Evolutionary conservation across 495 filamentous ascomycete species (phyloP).

Genomic region (Polyplosphaeria fusca): DNA sequence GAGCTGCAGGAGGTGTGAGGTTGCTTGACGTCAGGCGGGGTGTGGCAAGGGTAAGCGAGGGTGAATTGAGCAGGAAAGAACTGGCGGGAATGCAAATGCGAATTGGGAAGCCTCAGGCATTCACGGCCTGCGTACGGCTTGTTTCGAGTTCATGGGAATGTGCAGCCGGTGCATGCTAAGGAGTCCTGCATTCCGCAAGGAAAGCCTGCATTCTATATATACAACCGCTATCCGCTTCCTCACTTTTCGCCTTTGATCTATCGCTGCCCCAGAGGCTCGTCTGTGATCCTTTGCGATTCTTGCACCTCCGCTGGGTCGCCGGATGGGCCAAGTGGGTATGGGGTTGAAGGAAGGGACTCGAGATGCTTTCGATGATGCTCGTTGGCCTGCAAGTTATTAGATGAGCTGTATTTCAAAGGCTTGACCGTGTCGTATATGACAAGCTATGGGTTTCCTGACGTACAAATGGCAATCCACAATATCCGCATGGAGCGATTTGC

Average conservation of each 20-base stretch:
- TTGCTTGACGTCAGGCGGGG: conserved; percentile 32
- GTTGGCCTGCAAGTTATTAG: conserved; percentile 64
- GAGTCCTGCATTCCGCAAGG: neutral
- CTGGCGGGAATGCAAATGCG: neutral
- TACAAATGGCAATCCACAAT: conserved; percentile 95
- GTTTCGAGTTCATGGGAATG: neutral
- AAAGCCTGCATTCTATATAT: conserved; percentile 22
- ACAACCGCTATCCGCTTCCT: neutral
- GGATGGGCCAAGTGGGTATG: conserved; percentile 64
- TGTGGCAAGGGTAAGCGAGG: conserved; percentile 26
- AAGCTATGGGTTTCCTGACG: too few relatives aligned
- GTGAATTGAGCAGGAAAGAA: neutral
- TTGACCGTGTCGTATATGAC: too few relatives aligned
- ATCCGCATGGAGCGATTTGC: conserved; percentile 82
- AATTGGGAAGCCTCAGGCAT: neutral
- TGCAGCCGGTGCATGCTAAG: neutral
- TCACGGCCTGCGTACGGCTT: neutral
- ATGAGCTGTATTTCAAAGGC: too few relatives aligned
- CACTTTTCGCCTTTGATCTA: conserved; percentile 20
- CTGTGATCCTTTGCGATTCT: conserved; percentile 39
- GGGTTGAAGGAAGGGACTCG: conserved; percentile 71
- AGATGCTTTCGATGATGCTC: conserved; percentile 80
- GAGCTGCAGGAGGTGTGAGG: neutral
- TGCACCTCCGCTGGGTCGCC: conserved; percentile 39
- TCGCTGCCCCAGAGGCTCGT: conserved; percentile 44